Evolutionary conservation across 768 basidiomycete genomes (phyloP).

Genomic region (Candolleomyces aberdarensis): DNA sequence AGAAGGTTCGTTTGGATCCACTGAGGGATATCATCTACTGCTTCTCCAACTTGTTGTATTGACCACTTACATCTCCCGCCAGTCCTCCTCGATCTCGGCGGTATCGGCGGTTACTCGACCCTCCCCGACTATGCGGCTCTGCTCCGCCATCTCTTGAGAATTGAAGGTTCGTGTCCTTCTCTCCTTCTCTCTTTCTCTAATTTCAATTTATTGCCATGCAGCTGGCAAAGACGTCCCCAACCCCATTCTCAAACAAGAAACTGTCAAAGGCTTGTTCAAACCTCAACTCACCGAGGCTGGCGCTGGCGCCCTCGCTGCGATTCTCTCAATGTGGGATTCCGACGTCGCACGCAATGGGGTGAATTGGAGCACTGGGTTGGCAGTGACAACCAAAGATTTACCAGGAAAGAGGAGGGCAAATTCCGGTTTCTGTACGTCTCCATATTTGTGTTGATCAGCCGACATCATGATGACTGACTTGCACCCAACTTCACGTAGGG

Average conservation of each 20-base stretch:
- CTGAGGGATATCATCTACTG: not conserved
- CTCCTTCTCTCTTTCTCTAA: not conserved
- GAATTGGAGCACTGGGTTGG: slow-evolving; percentile 27
- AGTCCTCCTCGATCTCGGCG: slow-evolving; percentile 21
- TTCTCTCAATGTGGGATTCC: not conserved
- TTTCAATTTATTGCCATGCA: not conserved
- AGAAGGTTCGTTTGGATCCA: slow-evolving; percentile 13
- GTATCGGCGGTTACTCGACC: slow-evolving; percentile 23
- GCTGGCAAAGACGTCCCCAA: slow-evolving; percentile 10
- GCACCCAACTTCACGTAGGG: slow-evolving; percentile 17
- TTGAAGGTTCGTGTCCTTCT: slow-evolving; percentile 17
- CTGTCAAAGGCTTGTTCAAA: slow-evolving; percentile 17
- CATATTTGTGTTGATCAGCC: not conserved
- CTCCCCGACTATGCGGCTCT: slow-evolving; percentile 25
- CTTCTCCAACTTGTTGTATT: slow-evolving; percentile 1
- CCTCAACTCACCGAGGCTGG: slow-evolving; percentile 12
- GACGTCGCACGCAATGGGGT: slow-evolving; percentile 9
- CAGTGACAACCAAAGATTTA: slow-evolving; percentile 23
- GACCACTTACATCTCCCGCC: not conserved
- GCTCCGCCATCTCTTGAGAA: slow-evolving; percentile 26
- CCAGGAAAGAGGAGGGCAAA: slow-evolving; percentile 26
- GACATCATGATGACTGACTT: not conserved
- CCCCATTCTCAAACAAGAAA: slow-evolving; percentile 16
- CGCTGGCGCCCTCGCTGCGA: not conserved
- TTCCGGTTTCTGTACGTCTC: slow-evolving; percentile 27